These are phyloP conservation scores for Aristolochia contorta DNA, from an alignment of 164 flowering plant genomes.

Conservation along the genomic window DNA sequence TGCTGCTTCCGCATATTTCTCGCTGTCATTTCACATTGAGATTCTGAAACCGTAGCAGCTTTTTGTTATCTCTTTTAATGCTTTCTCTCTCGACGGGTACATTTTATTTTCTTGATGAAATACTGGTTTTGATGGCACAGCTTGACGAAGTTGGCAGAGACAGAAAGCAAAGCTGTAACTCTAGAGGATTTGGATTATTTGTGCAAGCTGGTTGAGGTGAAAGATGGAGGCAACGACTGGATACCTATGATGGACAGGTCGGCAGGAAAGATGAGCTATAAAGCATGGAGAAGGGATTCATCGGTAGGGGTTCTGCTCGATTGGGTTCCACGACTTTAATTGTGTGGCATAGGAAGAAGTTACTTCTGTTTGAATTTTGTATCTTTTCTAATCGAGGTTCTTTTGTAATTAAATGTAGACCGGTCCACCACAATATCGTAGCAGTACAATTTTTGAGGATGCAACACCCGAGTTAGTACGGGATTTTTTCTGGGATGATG, in stretches of 20 bases:
- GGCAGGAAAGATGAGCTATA: constrained; percentile 53
- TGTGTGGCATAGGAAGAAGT: not conserved
- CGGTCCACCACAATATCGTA: constrained; percentile 77
- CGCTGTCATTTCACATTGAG: not conserved
- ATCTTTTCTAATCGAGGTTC: constrained; percentile 5
- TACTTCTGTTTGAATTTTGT: constrained; percentile 2
- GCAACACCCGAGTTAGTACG: constrained; percentile 59
- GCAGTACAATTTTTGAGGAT: constrained; percentile 59
- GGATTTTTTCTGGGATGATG: constrained; percentile 86
- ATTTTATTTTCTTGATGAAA: not conserved
- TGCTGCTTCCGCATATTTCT: not conserved
- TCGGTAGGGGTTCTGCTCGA: constrained; percentile 24
- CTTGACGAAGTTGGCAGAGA: constrained; percentile 16
- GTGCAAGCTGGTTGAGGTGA: constrained; percentile 46
- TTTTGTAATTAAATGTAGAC: constrained; percentile 16
- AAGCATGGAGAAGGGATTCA: constrained; percentile 81
- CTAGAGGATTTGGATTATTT: constrained; percentile 53
- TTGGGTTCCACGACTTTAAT: not conserved
- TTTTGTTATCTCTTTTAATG: not conserved
- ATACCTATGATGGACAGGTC: constrained; percentile 70
- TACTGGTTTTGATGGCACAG: constrained; percentile 20
- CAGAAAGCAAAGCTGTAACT: constrained; percentile 26
- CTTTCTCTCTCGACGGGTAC: not conserved
- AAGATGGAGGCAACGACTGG: constrained; percentile 87
- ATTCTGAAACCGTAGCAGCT: not conserved